A percentile compares a stretch with the other conserved stretches of the same genome.
Conservation (phyloP, 176 grass and related monocot species). For the Hsuehochloa calcarea region DNA sequence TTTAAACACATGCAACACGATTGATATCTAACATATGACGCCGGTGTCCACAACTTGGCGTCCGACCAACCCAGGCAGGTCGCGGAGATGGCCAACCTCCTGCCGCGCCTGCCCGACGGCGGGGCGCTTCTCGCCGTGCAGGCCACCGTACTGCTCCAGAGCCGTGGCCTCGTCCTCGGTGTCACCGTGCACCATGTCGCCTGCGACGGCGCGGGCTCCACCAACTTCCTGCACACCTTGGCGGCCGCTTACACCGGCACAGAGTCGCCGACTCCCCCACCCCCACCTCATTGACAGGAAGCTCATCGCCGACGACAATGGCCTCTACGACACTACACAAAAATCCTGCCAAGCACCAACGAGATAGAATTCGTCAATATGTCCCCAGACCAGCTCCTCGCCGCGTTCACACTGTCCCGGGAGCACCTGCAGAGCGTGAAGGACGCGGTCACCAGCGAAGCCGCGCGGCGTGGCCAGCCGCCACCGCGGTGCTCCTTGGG, state of each 20-base stretch:
- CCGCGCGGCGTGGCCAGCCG: neutral
- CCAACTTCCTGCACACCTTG: slow-evolving; percentile 41
- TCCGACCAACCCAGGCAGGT: slow-evolving; percentile 5
- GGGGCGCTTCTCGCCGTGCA: slow-evolving; percentile 33
- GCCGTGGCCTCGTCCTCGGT: slow-evolving; percentile 35
- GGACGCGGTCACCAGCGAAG: neutral
- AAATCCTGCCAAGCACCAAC: neutral
- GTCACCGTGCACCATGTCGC: slow-evolving; percentile 33
- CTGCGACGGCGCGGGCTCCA: slow-evolving; percentile 38
- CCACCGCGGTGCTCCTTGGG: slow-evolving; percentile 30
- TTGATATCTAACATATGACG: neutral
- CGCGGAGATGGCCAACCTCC: slow-evolving; percentile 9
- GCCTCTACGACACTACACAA: neutral
- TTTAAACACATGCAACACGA: too few relatives aligned
- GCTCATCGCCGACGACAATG: slow-evolving; percentile 2
- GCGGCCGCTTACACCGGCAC: neutral
- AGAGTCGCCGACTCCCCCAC: neutral
- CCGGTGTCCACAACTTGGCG: slow-evolving; percentile 6
- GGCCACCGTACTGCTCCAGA: slow-evolving; percentile 25
- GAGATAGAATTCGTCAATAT: neutral
- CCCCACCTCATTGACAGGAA: slow-evolving; percentile 36
- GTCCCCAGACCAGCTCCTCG: neutral
- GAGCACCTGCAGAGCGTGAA: slow-evolving; percentile 18
- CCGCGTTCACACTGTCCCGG: slow-evolving; percentile 16
- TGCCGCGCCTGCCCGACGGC: slow-evolving; percentile 3